A percentile compares a stretch with the other conserved stretches of the same genome.
phyloP scores from a whole-genome alignment of 768 basidiomycete genomes.

The Atractiella rhizophila region DNA sequence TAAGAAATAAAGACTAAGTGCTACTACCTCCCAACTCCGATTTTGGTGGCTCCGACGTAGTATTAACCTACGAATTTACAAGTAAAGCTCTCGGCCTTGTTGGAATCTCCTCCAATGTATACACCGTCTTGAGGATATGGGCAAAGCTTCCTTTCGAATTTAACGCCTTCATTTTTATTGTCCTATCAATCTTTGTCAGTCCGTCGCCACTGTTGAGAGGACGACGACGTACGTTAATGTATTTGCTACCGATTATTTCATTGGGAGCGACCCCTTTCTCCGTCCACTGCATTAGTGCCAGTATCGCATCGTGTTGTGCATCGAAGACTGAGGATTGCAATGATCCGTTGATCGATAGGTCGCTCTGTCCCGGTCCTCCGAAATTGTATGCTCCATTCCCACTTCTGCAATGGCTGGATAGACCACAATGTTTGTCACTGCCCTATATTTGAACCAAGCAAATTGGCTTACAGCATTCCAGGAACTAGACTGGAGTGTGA shows the following conservation, averaged over 20 bases:
- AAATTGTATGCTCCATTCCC: constrained; percentile 4
- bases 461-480: too few species aligned
- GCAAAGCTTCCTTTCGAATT: constrained; percentile 8
- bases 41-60: too few species aligned
- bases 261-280: constrained; percentile 10
- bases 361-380: constrained; percentile 2
- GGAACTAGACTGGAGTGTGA: too few species aligned
- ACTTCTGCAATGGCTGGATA: constrained; percentile 1
- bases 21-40: too few species aligned
- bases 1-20: too few species aligned
- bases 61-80: too few species aligned
- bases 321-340: constrained; percentile 3
- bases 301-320: constrained; percentile 11
- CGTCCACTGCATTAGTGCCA: constrained; percentile 10
- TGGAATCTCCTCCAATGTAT: constrained; percentile 10
- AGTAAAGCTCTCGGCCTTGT: constrained; percentile 9
- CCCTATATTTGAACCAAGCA: too few species aligned
- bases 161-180: not conserved
- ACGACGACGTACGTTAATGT: constrained; percentile 3
- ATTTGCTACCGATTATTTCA: constrained; percentile 4
- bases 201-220: not conserved
- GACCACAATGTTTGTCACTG: too few species aligned
- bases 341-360: not conserved
- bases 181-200: not conserved
- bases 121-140: constrained; percentile 7